Percentiles rank a stretch among this genome's conserved stretches.
These are phyloP conservation scores for Yamadazyma paraphyllophila DNA, from an alignment of 805 yeast genomes.

Conservation along the genomic window DNA sequence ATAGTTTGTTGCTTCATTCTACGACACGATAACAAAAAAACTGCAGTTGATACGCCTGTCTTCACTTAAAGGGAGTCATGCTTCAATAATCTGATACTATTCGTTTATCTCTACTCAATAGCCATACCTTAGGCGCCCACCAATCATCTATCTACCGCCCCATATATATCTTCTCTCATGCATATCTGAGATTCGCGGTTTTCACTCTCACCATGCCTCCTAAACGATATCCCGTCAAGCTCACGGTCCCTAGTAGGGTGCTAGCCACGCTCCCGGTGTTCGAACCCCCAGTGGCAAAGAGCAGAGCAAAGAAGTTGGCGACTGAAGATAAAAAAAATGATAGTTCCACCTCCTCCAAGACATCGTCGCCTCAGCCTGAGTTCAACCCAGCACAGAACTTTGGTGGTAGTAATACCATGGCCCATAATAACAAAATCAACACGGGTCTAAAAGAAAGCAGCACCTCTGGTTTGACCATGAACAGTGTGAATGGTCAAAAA, in stretches of 20 bases:
- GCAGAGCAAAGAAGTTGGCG: constrained; percentile 30
- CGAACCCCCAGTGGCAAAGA: constrained; percentile 29
- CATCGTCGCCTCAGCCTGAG: constrained; percentile 29
- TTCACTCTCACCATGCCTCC: constrained; percentile 13
- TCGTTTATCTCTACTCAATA: too few species aligned
- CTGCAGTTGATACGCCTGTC: too few species aligned
- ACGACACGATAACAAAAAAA: too few species aligned
- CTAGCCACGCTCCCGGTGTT: constrained; percentile 36
- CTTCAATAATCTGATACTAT: too few species aligned
- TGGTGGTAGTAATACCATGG: constrained; percentile 4
- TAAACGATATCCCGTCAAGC: constrained; percentile 32
- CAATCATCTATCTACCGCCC: too few species aligned
- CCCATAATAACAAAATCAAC: constrained; percentile 28
- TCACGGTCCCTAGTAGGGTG: constrained; percentile 28
- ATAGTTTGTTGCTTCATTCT: too few species aligned
- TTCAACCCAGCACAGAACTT: constrained; percentile 1
- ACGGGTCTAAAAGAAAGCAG: constrained; percentile 40
- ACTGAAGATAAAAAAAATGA: constrained; percentile 26
- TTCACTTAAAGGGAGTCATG: too few species aligned
- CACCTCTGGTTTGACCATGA: constrained; percentile 42
- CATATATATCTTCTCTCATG: too few species aligned
- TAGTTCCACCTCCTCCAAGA: constrained; percentile 17
- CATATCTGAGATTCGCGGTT: too few species aligned
- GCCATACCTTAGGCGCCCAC: too few species aligned
- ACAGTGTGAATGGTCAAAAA: constrained; percentile 23